A percentile compares a stretch with the other conserved stretches of the same genome.
Evolutionary conservation across 129 eudicot genomes (phyloP).

Genomic region (Smallanthus sonchifolius): DNA sequence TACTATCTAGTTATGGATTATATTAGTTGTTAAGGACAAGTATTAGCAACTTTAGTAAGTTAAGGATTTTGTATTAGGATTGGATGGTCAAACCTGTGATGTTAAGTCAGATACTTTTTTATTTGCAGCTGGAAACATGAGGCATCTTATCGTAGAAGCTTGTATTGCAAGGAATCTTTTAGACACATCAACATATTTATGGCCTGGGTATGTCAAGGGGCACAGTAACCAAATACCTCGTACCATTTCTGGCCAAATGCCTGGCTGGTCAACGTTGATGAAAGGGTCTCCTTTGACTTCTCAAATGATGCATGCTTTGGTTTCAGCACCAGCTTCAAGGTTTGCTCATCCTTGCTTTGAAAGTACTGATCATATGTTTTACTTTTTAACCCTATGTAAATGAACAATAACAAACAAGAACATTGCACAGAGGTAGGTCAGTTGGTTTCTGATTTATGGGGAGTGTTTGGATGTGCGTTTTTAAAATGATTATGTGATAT

Average conservation of each 20-base stretch:
- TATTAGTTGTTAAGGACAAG: not conserved
- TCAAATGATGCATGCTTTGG: constrained; percentile 63
- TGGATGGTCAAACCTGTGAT: not conserved
- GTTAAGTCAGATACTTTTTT: not conserved
- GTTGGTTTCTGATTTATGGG: not conserved
- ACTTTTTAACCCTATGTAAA: not conserved
- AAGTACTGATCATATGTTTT: not conserved
- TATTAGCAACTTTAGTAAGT: not conserved
- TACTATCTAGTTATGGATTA: not conserved
- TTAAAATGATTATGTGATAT: not conserved
- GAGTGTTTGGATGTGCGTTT: not conserved
- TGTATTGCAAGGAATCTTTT: constrained; percentile 89
- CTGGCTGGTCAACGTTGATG: constrained; percentile 90
- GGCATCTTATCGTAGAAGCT: constrained; percentile 93
- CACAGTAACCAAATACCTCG: constrained; percentile 78
- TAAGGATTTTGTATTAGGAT: not conserved
- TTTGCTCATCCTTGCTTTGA: constrained; percentile 21
- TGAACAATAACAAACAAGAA: not conserved
- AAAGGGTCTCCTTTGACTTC: constrained; percentile 87
- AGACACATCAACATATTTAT: constrained; percentile 82
- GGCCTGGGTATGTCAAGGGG: constrained; percentile 96
- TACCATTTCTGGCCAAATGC: constrained; percentile 59
- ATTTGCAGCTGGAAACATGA: constrained; percentile 81
- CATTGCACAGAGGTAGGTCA: not conserved
- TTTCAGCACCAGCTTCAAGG: constrained; percentile 88